These are phyloP conservation scores for Phytophthora rubi DNA, from an alignment of 352 stramenopile genomes.

Conservation along the genomic window DNA sequence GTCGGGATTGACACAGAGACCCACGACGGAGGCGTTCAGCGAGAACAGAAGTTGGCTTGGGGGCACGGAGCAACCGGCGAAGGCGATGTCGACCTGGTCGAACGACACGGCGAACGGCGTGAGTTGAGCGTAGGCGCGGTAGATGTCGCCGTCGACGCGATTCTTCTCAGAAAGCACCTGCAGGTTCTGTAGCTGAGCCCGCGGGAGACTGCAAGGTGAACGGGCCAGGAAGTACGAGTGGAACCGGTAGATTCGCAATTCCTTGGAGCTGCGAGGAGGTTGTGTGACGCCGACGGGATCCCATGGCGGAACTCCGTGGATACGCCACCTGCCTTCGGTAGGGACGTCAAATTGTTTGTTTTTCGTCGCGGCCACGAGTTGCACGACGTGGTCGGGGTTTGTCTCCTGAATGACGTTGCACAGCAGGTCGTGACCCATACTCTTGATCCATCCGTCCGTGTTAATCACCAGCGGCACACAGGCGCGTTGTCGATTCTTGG, in stretches of 20 bases:
- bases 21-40: conserved; percentile 76
- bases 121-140: conserved; percentile 52
- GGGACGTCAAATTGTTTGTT: conserved; percentile 88
- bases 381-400: conserved; percentile 92
- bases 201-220: conserved; percentile 40
- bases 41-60: conserved; percentile 79
- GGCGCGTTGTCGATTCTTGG: conserved; percentile 10
- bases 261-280: conserved; percentile 77
- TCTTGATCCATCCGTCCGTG: conserved; percentile 98
- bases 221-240: conserved; percentile 82
- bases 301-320: conserved; percentile 74
- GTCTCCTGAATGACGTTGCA: conserved; percentile 89
- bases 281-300: conserved; percentile 68
- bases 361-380: conserved; percentile 92
- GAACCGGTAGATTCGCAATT: conserved; percentile 80
- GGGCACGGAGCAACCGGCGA: conserved; percentile 62
- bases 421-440: conserved; percentile 95
- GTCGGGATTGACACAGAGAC: conserved; percentile 70
- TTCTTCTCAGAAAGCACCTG: conserved; percentile 78
- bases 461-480: conserved; percentile 94
- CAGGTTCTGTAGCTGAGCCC: conserved; percentile 64
- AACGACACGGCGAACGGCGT: conserved; percentile 63
- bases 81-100: conserved; percentile 65
- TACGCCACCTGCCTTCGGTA: conserved; percentile 48
- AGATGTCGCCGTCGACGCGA: conserved; percentile 60